Conservation (phyloP, 2,329 filamentous ascomycete species). For the Aurifilum marmelostoma region DNA sequence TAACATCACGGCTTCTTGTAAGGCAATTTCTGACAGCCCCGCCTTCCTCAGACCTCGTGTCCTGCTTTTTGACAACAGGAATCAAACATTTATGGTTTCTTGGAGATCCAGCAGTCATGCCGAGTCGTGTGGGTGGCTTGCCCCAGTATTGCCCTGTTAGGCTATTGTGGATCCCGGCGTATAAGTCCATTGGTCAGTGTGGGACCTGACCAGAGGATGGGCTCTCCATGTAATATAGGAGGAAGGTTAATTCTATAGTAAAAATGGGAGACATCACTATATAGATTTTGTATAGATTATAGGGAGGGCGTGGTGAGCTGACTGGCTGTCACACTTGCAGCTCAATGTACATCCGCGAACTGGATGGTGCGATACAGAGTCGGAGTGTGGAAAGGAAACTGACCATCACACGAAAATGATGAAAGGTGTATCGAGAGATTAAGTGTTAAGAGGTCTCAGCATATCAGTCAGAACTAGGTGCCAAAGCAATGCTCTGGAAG, state of each 20-base stretch:
- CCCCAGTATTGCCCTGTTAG: conserved; percentile 1
- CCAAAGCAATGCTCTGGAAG: neutral
- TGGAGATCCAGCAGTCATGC: neutral
- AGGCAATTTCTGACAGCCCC: neutral
- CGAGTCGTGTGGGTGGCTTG: neutral
- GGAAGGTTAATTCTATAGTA: neutral
- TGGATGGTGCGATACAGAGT: neutral
- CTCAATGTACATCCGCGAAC: neutral
- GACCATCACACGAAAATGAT: neutral
- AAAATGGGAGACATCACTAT: neutral
- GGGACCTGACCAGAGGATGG: neutral
- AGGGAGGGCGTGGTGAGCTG: neutral
- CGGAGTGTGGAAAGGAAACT: neutral
- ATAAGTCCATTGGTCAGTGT: conserved; percentile 6
- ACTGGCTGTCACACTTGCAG: too few relatives aligned
- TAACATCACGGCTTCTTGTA: too few relatives aligned
- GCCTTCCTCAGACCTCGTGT: neutral
- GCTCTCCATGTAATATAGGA: neutral
- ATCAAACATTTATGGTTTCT: neutral
- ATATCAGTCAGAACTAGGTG: too few relatives aligned
- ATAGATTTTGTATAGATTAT: neutral
- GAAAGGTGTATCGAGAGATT: neutral
- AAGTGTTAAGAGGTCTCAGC: too few relatives aligned
- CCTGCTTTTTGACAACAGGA: neutral
- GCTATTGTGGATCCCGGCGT: conserved; percentile 2